Percentiles rank a stretch among this genome's conserved stretches.
These are phyloP conservation scores for Termitomyces sp. DNA, from an alignment of 768 basidiomycete species.

Conservation along the genomic window DNA sequence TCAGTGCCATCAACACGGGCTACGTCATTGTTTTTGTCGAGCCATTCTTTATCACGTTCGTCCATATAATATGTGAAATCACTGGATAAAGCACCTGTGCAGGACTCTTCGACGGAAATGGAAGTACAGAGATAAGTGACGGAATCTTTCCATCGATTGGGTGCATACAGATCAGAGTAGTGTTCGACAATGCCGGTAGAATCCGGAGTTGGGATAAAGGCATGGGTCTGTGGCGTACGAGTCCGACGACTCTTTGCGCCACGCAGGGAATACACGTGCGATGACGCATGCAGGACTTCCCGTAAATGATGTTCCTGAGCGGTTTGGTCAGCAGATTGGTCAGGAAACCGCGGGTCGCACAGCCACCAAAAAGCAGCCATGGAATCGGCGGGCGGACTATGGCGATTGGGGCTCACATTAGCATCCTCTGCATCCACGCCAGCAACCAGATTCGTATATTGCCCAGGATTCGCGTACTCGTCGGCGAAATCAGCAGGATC, in stretches of 20 bases:
- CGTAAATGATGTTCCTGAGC: conserved; percentile 50
- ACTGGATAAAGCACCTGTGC: conserved; percentile 52
- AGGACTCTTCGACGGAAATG: conserved; percentile 77
- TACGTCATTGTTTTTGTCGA: conserved; percentile 83
- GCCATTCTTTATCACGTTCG: conserved; percentile 92
- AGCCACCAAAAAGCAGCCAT: conserved; percentile 39
- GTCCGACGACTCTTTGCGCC: not conserved
- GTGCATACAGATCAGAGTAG: conserved; percentile 71
- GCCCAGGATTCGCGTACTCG: conserved; percentile 77
- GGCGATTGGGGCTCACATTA: conserved; percentile 59
- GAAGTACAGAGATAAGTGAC: conserved; percentile 74
- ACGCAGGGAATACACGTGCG: conserved; percentile 8
- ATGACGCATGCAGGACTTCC: conserved; percentile 37
- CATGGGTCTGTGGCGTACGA: conserved; percentile 35
- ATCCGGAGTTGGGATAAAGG: conserved; percentile 91
- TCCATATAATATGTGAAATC: conserved; percentile 92
- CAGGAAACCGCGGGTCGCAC: conserved; percentile 46
- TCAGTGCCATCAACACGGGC: conserved; percentile 43
- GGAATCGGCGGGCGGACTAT: conserved; percentile 25
- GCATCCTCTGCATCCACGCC: conserved; percentile 92
- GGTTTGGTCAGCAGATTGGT: conserved; percentile 36
- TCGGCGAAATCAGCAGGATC: conserved; percentile 76
- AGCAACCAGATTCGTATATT: conserved; percentile 66
- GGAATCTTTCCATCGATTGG: conserved; percentile 73
- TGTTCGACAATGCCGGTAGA: conserved; percentile 74